phyloP scores from a whole-genome alignment of 2,329 filamentous ascomycete species.

The Aspergillus candidus region DNA sequence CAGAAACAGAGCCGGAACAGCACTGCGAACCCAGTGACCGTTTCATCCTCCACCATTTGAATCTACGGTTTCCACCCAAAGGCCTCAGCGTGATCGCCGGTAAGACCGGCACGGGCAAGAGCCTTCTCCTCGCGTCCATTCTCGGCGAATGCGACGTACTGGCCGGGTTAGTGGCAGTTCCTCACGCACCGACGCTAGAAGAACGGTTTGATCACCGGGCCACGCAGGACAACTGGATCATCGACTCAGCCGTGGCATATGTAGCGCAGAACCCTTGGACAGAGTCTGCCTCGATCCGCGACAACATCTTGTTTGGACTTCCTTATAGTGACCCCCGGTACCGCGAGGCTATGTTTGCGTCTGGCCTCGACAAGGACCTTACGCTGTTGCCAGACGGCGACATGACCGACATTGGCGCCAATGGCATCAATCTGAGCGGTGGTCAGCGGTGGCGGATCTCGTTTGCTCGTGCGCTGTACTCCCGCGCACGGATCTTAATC shows the following conservation, averaged over 20 bases:
- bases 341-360: constrained; percentile 62
- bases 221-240: constrained; percentile 59
- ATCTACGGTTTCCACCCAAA: constrained; percentile 61
- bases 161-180: constrained; percentile 52
- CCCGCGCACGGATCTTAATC: constrained; percentile 66
- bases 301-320: constrained; percentile 73
- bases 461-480: constrained; percentile 74
- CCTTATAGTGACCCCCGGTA: constrained; percentile 66
- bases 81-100: constrained; percentile 71
- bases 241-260: constrained; percentile 64
- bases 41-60: constrained; percentile 61
- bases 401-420: constrained; percentile 73
- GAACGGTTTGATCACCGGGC: constrained; percentile 62
- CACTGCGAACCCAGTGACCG: constrained; percentile 28
- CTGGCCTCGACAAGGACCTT: constrained; percentile 68
- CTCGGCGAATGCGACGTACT: constrained; percentile 69
- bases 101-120: constrained; percentile 72
- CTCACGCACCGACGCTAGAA: constrained; percentile 42
- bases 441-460: constrained; percentile 80
- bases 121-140: constrained; percentile 64
- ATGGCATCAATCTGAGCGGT: constrained; percentile 77
- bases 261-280: constrained; percentile 81
- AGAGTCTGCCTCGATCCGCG: constrained; percentile 70
- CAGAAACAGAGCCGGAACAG: constrained; percentile 46
- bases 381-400: constrained; percentile 72